phyloP scores from a whole-genome alignment of 345 rosid genomes.

The Mallotus nudiflorus region DNA sequence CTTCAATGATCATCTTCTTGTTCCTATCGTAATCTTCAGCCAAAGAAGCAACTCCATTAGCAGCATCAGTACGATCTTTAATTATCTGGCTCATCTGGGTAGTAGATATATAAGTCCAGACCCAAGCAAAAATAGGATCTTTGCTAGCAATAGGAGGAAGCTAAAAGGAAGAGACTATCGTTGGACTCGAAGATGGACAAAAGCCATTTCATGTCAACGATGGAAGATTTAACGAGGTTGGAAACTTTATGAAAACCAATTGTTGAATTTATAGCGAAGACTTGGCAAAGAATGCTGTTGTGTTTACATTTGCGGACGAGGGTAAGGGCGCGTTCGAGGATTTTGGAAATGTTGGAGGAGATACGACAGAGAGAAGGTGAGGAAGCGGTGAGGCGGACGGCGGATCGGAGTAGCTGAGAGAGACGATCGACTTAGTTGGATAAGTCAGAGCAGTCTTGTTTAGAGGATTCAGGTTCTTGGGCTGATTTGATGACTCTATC shows the following conservation, averaged over 20 bases:
- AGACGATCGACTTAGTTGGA: too few species aligned
- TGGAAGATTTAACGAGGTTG: constrained; percentile 48
- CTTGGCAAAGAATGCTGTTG: constrained; percentile 51
- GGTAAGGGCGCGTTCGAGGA: constrained; percentile 54
- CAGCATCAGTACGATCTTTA: constrained; percentile 53
- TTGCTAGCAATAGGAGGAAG: constrained; percentile 68
- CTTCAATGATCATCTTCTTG: constrained; percentile 60
- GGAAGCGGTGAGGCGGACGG: constrained; percentile 42
- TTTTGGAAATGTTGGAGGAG: constrained; percentile 48
- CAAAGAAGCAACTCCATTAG: constrained; percentile 48
- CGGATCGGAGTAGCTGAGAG: constrained; percentile 54
- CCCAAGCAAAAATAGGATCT: constrained; percentile 71
- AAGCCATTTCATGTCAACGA: constrained; percentile 60
- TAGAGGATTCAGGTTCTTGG: constrained; percentile 42
- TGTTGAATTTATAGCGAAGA: constrained; percentile 54
- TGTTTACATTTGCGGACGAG: constrained; percentile 54
- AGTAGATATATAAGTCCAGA: constrained; percentile 54
- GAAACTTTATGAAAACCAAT: constrained; percentile 56
- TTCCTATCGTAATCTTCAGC: constrained; percentile 56
- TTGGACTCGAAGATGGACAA: constrained; percentile 47
- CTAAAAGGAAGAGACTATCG: constrained; percentile 43
- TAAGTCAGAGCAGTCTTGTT: too few species aligned
- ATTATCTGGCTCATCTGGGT: too few species aligned
- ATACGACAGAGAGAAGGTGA: constrained; percentile 47
- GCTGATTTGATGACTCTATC: constrained; percentile 46